Percentiles rank a stretch among this genome's conserved stretches.
phyloP scores from a whole-genome alignment of 257 asterid species.

The Penstemon davidsonii region DNA sequence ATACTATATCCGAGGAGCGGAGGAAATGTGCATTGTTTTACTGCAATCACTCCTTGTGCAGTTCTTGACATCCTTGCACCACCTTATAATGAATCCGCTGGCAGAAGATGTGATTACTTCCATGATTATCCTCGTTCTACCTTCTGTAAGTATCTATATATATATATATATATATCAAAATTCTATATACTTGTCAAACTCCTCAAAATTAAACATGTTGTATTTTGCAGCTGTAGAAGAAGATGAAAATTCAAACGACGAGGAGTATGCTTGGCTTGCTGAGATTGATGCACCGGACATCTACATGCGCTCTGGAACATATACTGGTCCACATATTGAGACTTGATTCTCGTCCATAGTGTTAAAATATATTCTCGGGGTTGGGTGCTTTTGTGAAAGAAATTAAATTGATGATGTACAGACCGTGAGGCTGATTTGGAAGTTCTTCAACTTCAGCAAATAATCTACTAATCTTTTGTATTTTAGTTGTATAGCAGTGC shows the following conservation, averaged over 20 bases:
- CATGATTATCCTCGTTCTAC: conserved; percentile 72
- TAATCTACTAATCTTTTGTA: neutral
- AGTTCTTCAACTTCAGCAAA: conserved; percentile 8
- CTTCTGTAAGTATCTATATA: conserved; percentile 49
- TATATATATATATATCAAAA: too few species aligned
- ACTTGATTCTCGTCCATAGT: conserved; percentile 25
- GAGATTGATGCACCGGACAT: conserved; percentile 74
- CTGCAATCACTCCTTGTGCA: conserved; percentile 93
- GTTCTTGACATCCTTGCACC: conserved; percentile 95
- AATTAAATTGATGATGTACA: neutral
- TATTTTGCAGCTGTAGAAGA: conserved; percentile 46
- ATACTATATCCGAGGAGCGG: conserved; percentile 77
- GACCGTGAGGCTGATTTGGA: neutral
- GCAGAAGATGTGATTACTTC: conserved; percentile 83
- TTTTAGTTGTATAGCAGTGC: conserved; percentile 5
- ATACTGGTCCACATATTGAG: conserved; percentile 61
- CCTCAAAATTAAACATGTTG: neutral
- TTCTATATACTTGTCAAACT: too few species aligned
- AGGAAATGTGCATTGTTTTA: conserved; percentile 90
- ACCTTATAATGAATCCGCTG: conserved; percentile 70
- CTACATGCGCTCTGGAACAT: conserved; percentile 62
- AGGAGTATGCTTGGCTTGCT: conserved; percentile 86
- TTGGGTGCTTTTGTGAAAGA: neutral
- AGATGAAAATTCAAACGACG: conserved; percentile 42
- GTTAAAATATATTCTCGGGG: neutral